Conservation (phyloP, 202 grass and related monocot genomes). For the Musa balbisiana region DNA sequence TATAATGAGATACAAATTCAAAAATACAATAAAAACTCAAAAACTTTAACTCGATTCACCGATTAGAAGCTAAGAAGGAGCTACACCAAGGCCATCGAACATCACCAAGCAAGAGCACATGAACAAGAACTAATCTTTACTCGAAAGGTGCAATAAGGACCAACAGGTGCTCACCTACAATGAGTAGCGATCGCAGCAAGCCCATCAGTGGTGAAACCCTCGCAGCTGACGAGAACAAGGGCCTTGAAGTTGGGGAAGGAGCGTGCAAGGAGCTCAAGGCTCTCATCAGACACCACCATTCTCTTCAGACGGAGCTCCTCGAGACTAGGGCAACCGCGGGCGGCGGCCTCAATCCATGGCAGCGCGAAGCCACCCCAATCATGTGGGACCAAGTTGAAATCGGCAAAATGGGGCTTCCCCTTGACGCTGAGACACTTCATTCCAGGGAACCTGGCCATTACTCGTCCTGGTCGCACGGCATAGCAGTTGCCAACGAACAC, state of each 20-base stretch:
- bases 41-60: too few species aligned
- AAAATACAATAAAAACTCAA: too few species aligned
- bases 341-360: too few species aligned
- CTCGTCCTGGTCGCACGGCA: slow-evolving; percentile 30
- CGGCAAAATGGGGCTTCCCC: too few species aligned
- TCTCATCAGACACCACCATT: slow-evolving; percentile 40
- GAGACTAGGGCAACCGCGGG: too few species aligned
- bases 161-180: slow-evolving; percentile 33
- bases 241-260: slow-evolving; percentile 26
- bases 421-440: slow-evolving; percentile 26
- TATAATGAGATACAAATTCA: too few species aligned
- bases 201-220: slow-evolving; percentile 51
- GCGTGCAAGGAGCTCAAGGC: slow-evolving; percentile 37
- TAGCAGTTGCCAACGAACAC: slow-evolving; percentile 35
- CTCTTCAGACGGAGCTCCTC: too few species aligned
- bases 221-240: slow-evolving; percentile 54
- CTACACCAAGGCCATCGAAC: background rate
- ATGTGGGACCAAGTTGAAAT: too few species aligned
- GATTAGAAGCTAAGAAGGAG: too few species aligned
- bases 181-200: slow-evolving; percentile 3
- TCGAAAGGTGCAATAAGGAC: background rate
- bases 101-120: background rate
- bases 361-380: too few species aligned
- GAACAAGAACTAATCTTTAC: slow-evolving; percentile 1
- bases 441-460: slow-evolving; percentile 30